A percentile compares a stretch with the other conserved stretches of the same genome.
Conservation (phyloP, 164 flowering plant genomes). For the Piper longum region DNA sequence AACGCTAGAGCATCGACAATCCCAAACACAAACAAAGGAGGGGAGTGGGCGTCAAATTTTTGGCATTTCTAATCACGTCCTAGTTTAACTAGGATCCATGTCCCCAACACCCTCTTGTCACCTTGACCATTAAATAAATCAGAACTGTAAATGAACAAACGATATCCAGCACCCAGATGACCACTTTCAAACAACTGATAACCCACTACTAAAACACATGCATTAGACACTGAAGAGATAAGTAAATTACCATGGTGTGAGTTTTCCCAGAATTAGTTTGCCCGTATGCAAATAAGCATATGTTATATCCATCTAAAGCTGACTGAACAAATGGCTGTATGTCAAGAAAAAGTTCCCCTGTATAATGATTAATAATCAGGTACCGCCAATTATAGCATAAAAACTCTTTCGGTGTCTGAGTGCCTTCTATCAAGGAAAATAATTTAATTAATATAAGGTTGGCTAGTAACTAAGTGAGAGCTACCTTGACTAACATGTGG, state of each 20-base stretch:
- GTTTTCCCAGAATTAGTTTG: constrained; percentile 90
- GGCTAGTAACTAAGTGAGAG: neutral
- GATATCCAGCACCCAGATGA: too few relatives aligned
- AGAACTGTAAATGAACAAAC: too few relatives aligned
- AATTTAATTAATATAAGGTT: neutral
- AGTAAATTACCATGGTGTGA: constrained; percentile 65
- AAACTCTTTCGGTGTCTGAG: neutral
- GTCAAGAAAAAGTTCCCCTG: constrained; percentile 87
- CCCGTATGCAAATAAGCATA: constrained; percentile 87
- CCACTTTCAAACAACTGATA: neutral
- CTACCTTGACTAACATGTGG: constrained; percentile 98
- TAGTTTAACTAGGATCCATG: too few relatives aligned
- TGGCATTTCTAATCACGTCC: too few relatives aligned
- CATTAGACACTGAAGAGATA: neutral
- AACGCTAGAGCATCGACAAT: too few relatives aligned
- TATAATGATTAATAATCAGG: constrained; percentile 6
- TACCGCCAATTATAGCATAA: neutral
- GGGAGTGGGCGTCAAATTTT: too few relatives aligned
- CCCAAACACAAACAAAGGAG: too few relatives aligned
- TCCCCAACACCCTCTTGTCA: too few relatives aligned
- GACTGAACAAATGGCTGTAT: constrained; percentile 96
- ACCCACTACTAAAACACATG: neutral
- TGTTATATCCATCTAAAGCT: constrained; percentile 95
- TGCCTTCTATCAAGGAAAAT: neutral
- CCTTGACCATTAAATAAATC: too few relatives aligned